These are phyloP conservation scores for Draba incana DNA, from an alignment of 345 rosid species.

Conservation along the genomic window DNA sequence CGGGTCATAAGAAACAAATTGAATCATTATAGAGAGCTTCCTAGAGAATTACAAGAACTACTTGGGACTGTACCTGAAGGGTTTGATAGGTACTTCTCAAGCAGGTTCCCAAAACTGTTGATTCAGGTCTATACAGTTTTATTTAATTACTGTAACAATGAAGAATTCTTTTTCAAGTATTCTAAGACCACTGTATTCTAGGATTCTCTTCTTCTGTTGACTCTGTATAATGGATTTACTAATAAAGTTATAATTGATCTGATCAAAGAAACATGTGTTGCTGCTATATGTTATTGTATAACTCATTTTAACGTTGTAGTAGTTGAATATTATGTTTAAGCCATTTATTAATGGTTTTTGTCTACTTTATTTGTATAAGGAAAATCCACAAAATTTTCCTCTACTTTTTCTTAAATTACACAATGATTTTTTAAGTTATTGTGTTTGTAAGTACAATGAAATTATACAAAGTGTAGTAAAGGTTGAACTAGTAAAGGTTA, in stretches of 20 bases:
- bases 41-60: conserved; percentile 61
- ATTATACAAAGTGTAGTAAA: neutral
- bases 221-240: conserved; percentile 24
- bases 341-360: neutral
- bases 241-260: conserved; percentile 1
- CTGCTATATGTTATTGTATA: neutral
- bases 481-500: too few relatives aligned
- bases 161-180: conserved; percentile 64
- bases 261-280: conserved; percentile 9
- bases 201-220: conserved; percentile 3
- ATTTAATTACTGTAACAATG: conserved; percentile 49
- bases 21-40: conserved; percentile 73
- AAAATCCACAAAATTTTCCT: too few relatives aligned
- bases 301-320: neutral
- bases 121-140: conserved; percentile 73
- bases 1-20: conserved; percentile 71
- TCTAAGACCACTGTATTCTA: conserved; percentile 44
- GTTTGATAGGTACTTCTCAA: conserved; percentile 60
- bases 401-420: too few relatives aligned
- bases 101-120: conserved; percentile 70
- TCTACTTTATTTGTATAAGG: neutral
- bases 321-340: neutral
- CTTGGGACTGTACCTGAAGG: conserved; percentile 73
- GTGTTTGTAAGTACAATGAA: too few relatives aligned
- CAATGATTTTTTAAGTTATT: too few relatives aligned